These are phyloP conservation scores for Rhynchospora pubera DNA, from an alignment of 176 grass and related monocot genomes.

Conservation along the genomic window DNA sequence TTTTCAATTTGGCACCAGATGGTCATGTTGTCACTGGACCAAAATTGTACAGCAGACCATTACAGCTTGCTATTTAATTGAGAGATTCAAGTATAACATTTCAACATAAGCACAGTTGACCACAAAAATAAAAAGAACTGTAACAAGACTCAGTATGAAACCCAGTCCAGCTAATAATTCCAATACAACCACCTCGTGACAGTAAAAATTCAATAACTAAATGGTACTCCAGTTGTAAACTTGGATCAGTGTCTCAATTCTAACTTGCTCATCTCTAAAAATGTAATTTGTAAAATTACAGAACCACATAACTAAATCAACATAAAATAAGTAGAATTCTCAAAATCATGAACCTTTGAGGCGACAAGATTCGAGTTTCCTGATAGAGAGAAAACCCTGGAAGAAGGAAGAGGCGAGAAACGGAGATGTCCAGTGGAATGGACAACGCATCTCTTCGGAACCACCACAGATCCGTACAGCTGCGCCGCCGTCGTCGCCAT, in stretches of 20 bases:
- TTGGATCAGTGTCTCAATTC: background rate
- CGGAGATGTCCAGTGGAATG: conserved; percentile 13
- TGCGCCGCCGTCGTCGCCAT: conserved; percentile 26
- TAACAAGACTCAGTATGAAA: background rate
- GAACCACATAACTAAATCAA: background rate
- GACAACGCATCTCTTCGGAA: conserved; percentile 23
- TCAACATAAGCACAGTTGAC: background rate
- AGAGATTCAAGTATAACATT: background rate
- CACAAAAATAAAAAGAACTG: background rate
- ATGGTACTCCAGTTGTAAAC: background rate
- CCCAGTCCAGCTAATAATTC: background rate
- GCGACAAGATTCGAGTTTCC: background rate
- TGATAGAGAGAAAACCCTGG: conserved; percentile 24
- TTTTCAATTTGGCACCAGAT: background rate
- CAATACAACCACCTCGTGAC: background rate
- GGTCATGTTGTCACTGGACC: background rate
- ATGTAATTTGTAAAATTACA: conserved; percentile 19
- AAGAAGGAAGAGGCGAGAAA: conserved; percentile 28
- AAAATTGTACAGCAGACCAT: background rate
- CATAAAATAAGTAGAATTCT: background rate
- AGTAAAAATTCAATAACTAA: background rate
- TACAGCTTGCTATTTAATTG: background rate
- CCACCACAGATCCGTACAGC: conserved; percentile 35
- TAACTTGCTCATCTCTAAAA: background rate
- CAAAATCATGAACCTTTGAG: conserved; percentile 9